phyloP scores from a whole-genome alignment of 257 asterid genomes.

The Solanum chmielewskii region DNA sequence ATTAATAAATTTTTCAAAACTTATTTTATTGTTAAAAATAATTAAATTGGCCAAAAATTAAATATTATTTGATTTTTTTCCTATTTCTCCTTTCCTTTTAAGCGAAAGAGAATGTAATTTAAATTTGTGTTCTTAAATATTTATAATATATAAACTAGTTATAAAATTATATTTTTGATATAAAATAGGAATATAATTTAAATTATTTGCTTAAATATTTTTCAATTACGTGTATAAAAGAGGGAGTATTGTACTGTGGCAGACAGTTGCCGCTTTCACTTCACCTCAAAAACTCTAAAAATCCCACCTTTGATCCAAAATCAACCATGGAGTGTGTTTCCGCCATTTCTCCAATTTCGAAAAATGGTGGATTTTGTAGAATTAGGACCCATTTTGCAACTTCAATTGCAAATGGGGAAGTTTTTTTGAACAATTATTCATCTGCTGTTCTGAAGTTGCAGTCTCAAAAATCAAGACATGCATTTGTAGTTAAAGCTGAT shows the following conservation, averaged over 20 bases:
- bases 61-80: no score
- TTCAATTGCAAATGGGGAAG: not conserved
- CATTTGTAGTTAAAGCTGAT: constrained; percentile 12
- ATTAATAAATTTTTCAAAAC: no score
- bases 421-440: not conserved
- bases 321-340: not conserved
- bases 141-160: not conserved
- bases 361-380: not conserved
- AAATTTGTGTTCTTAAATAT: no score
- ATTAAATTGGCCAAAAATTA: no score
- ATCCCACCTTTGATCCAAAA: not conserved
- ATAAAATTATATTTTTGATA: not conserved
- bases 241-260: not conserved
- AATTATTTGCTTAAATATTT: no score
- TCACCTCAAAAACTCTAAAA: not conserved
- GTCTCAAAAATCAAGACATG: constrained; percentile 3
- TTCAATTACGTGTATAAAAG: not conserved
- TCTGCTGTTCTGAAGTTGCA: not conserved
- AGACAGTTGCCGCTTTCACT: not conserved
- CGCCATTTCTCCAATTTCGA: not conserved
- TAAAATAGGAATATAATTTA: no score
- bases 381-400: not conserved
- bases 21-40: no score
- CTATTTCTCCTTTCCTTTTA: not conserved
- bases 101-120: not conserved